A percentile compares a stretch with the other conserved stretches of the same genome.
These are phyloP conservation scores for Trichophyton verrucosum DNA, from an alignment of 2,329 filamentous ascomycete genomes.

Conservation along the genomic window DNA sequence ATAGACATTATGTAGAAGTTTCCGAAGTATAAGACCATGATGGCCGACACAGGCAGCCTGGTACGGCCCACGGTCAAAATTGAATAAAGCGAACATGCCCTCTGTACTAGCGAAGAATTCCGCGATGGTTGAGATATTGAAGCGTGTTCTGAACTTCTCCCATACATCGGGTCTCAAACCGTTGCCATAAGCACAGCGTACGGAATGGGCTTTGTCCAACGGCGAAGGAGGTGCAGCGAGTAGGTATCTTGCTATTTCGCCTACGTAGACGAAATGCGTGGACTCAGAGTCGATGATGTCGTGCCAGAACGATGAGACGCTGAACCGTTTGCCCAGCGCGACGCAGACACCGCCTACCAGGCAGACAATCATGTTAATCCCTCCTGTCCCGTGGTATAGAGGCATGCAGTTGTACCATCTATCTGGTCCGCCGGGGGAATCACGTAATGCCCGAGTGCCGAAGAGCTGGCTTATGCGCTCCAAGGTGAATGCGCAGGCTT, in stretches of 20 bases:
- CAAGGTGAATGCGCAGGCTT: constrained; percentile 52
- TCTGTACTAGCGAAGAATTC: constrained; percentile 75
- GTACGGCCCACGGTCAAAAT: constrained; percentile 50
- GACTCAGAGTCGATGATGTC: constrained; percentile 56
- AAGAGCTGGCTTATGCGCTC: constrained; percentile 33
- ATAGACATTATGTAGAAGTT: constrained; percentile 41
- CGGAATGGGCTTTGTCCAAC: constrained; percentile 34
- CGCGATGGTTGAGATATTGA: constrained; percentile 40
- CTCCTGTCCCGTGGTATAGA: constrained; percentile 63
- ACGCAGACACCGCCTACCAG: constrained; percentile 40
- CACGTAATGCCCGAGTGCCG: constrained; percentile 23
- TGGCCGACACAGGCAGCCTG: constrained; percentile 55
- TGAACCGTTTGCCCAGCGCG: constrained; percentile 43
- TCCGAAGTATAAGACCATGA: constrained; percentile 51
- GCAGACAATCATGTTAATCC: constrained; percentile 45
- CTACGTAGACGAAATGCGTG: constrained; percentile 65
- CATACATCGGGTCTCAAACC: constrained; percentile 52
- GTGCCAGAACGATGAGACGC: constrained; percentile 56
- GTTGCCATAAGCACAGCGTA: constrained; percentile 38
- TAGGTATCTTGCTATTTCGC: constrained; percentile 63
- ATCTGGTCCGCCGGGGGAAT: constrained; percentile 32
- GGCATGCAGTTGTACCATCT: constrained; percentile 68
- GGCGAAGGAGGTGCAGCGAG: constrained; percentile 48
- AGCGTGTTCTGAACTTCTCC: constrained; percentile 41
- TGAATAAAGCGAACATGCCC: constrained; percentile 52